Percentiles rank a stretch among this genome's conserved stretches.
These are phyloP conservation scores for Fusarium sp. DNA, from an alignment of 2,329 filamentous ascomycete species.

Conservation along the genomic window DNA sequence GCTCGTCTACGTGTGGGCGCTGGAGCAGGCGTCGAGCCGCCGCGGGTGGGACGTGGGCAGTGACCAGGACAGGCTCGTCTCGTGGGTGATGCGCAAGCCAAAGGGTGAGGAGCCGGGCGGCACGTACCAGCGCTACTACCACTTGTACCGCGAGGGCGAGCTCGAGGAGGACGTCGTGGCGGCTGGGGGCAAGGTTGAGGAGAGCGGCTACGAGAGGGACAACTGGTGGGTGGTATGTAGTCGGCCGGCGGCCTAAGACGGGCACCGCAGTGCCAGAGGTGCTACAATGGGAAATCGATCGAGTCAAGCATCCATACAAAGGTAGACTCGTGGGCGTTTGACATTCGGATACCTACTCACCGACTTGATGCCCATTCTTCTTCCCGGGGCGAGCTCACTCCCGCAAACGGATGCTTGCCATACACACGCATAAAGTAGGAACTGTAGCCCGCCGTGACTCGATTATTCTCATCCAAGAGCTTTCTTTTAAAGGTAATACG, in stretches of 20 bases:
- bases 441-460: constrained; percentile 8
- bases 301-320: background rate
- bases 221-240: constrained; percentile 92
- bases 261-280: background rate
- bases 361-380: constrained; percentile 11
- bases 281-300: background rate
- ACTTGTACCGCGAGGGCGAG: constrained; percentile 88
- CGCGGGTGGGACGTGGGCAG: constrained; percentile 88
- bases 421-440: constrained; percentile 4
- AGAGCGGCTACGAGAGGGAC: constrained; percentile 92
- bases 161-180: constrained; percentile 80
- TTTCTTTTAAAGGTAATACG: constrained; percentile 14
- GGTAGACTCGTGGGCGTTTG: constrained; percentile 20
- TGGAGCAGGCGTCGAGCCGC: constrained; percentile 89
- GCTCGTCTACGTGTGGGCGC: constrained; percentile 92
- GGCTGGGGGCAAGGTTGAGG: constrained; percentile 80
- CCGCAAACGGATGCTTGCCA: constrained; percentile 11
- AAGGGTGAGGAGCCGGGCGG: constrained; percentile 52
- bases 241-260: constrained; percentile 35
- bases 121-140: constrained; percentile 92
- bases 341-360: constrained; percentile 4
- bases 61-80: constrained; percentile 92
- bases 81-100: constrained; percentile 78
- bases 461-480: constrained; percentile 5
- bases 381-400: background rate